Evolutionary conservation across 129 eudicot genomes (phyloP).

Genomic region (Arctium minus): DNA sequence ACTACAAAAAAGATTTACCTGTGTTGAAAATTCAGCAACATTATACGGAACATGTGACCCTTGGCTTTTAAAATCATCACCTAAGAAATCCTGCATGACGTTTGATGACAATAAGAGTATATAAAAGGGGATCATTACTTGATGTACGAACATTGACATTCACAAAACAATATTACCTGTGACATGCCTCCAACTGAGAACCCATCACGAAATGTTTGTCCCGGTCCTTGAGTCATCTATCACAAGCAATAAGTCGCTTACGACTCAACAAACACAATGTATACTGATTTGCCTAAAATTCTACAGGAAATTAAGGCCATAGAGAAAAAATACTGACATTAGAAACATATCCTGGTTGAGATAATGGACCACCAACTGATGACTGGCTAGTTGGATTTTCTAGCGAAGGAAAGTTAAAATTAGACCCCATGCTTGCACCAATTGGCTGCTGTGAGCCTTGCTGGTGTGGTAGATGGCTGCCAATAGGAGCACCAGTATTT

Average conservation of each 20-base stretch:
- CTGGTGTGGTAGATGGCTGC: slow-evolving; percentile 81
- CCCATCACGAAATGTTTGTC: slow-evolving; percentile 85
- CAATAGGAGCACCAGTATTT: slow-evolving; percentile 60
- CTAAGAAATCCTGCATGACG: slow-evolving; percentile 71
- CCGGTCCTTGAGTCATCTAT: slow-evolving; percentile 80
- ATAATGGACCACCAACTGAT: slow-evolving; percentile 77
- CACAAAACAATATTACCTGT: slow-evolving; percentile 49
- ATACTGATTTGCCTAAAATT: background rate
- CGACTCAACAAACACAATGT: background rate
- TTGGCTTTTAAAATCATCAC: slow-evolving; percentile 98
- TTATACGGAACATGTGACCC: slow-evolving; percentile 97
- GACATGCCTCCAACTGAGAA: slow-evolving; percentile 96
- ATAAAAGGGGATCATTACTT: background rate
- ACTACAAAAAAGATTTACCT: slow-evolving; percentile 36
- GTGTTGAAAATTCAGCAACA: slow-evolving; percentile 88
- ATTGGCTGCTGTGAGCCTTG: slow-evolving; percentile 70
- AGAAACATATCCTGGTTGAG: slow-evolving; percentile 88
- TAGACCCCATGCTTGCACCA: slow-evolving; percentile 66
- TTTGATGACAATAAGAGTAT: background rate
- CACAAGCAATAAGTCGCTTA: background rate
- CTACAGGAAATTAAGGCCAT: background rate
- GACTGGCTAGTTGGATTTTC: slow-evolving; percentile 82
- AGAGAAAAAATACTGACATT: slow-evolving; percentile 43
- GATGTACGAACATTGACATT: background rate
- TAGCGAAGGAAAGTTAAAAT: slow-evolving; percentile 60